Conservation (phyloP, 202 grass and related monocot genomes). For the Panicum virgatum region DNA sequence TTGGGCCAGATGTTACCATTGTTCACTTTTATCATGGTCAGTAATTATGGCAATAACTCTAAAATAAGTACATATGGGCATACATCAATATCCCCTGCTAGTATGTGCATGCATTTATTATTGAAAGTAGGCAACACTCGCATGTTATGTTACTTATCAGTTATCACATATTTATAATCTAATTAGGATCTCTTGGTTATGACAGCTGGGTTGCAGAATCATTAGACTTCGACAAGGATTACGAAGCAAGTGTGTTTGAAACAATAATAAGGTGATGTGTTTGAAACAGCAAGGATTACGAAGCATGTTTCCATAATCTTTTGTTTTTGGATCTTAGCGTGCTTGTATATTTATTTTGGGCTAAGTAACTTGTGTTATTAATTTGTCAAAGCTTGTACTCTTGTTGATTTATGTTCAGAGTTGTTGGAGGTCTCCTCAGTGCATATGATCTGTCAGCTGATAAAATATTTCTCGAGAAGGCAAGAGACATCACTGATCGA, state of each 20-base stretch:
- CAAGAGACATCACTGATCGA: constrained; percentile 89
- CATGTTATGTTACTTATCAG: constrained; percentile 4
- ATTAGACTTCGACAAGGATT: constrained; percentile 95
- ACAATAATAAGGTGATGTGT: constrained; percentile 87
- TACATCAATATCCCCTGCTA: background rate
- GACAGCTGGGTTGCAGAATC: constrained; percentile 90
- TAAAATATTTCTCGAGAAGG: constrained; percentile 92
- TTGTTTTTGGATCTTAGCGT: background rate
- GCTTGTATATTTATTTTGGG: constrained; percentile 31
- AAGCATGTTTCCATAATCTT: background rate
- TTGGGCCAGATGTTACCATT: background rate
- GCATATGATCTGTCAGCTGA: constrained; percentile 91
- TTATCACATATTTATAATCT: constrained; percentile 1
- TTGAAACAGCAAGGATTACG: too few species aligned
- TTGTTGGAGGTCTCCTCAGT: constrained; percentile 96
- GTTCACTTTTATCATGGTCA: background rate
- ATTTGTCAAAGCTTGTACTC: background rate
- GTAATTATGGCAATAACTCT: background rate
- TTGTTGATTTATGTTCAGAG: constrained; percentile 54
- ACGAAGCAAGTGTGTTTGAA: constrained; percentile 94
- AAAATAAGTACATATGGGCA: background rate
- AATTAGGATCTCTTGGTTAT: constrained; percentile 15
- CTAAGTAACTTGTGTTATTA: constrained; percentile 1
- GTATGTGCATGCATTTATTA: background rate
- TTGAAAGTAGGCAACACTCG: background rate